Percentiles rank a stretch among this genome's conserved stretches.
These are phyloP conservation scores for Colletotrichum somersetense DNA, from an alignment of 2,329 filamentous ascomycete genomes.

Conservation along the genomic window DNA sequence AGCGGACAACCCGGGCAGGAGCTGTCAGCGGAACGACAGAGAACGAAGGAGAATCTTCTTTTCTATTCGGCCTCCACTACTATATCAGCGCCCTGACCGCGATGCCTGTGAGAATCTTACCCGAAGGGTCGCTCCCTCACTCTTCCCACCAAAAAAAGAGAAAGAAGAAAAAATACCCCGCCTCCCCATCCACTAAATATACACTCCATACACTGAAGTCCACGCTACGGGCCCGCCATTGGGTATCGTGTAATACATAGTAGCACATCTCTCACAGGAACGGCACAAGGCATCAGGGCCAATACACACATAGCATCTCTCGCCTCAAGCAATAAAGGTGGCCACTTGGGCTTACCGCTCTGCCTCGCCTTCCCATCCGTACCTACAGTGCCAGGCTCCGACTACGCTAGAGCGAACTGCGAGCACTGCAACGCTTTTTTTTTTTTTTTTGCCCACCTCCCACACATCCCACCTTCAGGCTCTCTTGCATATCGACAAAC, in stretches of 20 bases:
- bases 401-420: slow-evolving; percentile 15
- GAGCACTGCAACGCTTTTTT: slow-evolving; percentile 38
- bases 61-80: slow-evolving; percentile 40
- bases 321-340: slow-evolving; percentile 8
- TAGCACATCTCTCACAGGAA: neutral
- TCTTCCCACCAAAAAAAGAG: neutral
- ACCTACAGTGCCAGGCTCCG: neutral
- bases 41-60: slow-evolving; percentile 44
- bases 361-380: slow-evolving; percentile 8
- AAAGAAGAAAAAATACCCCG: neutral
- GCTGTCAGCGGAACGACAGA: slow-evolving; percentile 28
- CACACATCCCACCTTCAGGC: slow-evolving; percentile 40
- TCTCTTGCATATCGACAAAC: slow-evolving; percentile 40
- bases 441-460: slow-evolving; percentile 26
- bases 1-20: slow-evolving; percentile 2
- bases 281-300: neutral
- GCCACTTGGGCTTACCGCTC: slow-evolving; percentile 29
- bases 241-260: neutral
- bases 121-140: neutral
- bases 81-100: slow-evolving; percentile 33
- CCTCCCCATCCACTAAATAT: neutral
- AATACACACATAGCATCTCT: slow-evolving; percentile 6
- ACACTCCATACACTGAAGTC: neutral
- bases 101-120: slow-evolving; percentile 18
- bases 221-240: neutral